These are phyloP conservation scores for Candida lessepsii DNA, from an alignment of 805 yeast species.

Conservation along the genomic window DNA sequence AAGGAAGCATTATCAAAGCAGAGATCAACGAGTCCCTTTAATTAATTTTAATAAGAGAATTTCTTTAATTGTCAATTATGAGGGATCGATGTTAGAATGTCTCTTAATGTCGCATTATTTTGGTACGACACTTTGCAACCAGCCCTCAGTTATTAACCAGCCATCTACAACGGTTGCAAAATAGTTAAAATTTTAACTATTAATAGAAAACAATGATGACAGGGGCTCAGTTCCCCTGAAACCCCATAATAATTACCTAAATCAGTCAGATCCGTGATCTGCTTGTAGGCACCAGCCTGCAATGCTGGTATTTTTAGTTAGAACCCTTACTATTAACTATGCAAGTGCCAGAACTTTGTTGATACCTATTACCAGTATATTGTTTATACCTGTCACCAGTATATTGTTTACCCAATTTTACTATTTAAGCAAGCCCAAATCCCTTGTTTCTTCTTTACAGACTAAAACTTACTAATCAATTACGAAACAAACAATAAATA, in stretches of 20 bases:
- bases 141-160: conserved; percentile 9
- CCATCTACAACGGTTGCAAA: conserved; percentile 7
- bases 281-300: conserved; percentile 4
- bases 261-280: neutral
- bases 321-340: neutral
- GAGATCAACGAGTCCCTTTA: too few relatives aligned
- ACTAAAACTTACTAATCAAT: too few relatives aligned
- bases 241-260: neutral
- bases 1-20: too few relatives aligned
- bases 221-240: conserved; percentile 6
- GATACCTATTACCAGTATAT: too few relatives aligned
- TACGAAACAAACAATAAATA: neutral
- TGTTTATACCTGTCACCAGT: neutral
- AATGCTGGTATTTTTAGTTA: conserved; percentile 1
- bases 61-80: too few relatives aligned
- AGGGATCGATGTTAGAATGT: too few relatives aligned
- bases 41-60: too few relatives aligned
- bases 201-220: neutral
- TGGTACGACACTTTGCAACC: neutral
- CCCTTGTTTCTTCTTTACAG: too few relatives aligned
- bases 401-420: neutral
- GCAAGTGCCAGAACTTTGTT: neutral
- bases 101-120: conserved; percentile 1
- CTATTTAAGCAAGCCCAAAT: conserved; percentile 2
- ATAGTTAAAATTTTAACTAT: neutral